Evolutionary conservation across 176 grass and related monocot genomes (phyloP).

Genomic region (Oryza nivara): DNA sequence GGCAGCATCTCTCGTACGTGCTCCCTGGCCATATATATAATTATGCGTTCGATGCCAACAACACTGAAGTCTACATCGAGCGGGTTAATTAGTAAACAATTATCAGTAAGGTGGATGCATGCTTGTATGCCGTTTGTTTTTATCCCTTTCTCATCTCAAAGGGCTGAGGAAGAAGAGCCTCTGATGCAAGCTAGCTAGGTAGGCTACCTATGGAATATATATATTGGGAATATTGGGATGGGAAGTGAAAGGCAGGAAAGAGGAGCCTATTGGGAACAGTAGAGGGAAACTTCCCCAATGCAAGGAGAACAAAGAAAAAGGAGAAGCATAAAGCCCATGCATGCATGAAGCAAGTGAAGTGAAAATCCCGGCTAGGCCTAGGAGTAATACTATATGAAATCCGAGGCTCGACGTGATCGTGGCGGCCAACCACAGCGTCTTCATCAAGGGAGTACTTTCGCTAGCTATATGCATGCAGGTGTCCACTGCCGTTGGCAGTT

Average conservation of each 20-base stretch:
- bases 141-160: neutral
- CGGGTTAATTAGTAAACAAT: no score
- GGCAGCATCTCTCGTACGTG: constrained; percentile 18
- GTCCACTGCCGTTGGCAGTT: no score
- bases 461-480: no score
- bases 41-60: neutral
- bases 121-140: neutral
- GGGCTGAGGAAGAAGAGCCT: neutral
- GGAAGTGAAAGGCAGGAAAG: neutral
- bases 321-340: neutral
- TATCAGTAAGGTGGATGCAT: no score
- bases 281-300: neutral
- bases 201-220: no score
- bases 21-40: neutral
- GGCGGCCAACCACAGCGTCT: no score
- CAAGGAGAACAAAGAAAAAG: neutral
- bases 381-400: no score
- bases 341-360: neutral
- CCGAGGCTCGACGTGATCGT: no score
- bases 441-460: no score
- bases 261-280: neutral
- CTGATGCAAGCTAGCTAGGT: no score
- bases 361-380: neutral
- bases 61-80: constrained; percentile 39
- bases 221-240: neutral